Conservation (phyloP, 2,329 filamentous ascomycete species). For the Xylariaceae sp. region DNA sequence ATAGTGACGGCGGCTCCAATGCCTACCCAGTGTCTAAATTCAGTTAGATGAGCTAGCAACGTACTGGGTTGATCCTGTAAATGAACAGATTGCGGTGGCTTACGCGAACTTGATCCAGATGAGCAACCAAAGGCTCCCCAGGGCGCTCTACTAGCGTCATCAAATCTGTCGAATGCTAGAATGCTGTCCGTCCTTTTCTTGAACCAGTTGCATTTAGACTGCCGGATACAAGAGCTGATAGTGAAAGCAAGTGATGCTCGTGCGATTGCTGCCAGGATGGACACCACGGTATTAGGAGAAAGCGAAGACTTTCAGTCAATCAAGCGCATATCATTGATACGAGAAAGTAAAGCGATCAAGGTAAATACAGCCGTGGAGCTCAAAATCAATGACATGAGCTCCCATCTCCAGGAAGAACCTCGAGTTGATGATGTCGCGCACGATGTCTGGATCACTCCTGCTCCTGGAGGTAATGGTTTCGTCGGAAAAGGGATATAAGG, state of each 20-base stretch:
- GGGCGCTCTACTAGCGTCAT: conserved; percentile 26
- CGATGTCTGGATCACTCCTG: background rate
- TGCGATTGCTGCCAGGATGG: conserved; percentile 17
- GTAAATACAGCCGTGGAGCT: conserved; percentile 11
- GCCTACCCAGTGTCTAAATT: background rate
- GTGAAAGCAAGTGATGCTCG: conserved; percentile 21
- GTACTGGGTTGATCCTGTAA: background rate
- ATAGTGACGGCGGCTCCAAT: background rate
- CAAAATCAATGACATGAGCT: conserved; percentile 11
- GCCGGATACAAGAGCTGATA: conserved; percentile 23
- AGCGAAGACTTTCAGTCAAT: conserved; percentile 14
- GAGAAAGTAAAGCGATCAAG: conserved; percentile 13
- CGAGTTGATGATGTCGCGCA: conserved; percentile 5
- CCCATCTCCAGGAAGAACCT: conserved; percentile 17
- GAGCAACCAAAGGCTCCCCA: conserved; percentile 24
- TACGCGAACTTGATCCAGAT: conserved; percentile 14
- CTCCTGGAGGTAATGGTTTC: background rate
- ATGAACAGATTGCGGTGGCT: conserved; percentile 7
- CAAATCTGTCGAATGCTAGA: conserved; percentile 23
- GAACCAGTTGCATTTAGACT: conserved; percentile 28
- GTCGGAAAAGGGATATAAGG: too few species aligned
- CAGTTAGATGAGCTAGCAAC: background rate
- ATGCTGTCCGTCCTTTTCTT: conserved; percentile 14
- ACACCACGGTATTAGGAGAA: conserved; percentile 20
- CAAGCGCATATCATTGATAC: conserved; percentile 10